Base-by-base conservation (phyloP, 2,329 filamentous ascomycete species). In the Diaporthe sp. region DNA sequence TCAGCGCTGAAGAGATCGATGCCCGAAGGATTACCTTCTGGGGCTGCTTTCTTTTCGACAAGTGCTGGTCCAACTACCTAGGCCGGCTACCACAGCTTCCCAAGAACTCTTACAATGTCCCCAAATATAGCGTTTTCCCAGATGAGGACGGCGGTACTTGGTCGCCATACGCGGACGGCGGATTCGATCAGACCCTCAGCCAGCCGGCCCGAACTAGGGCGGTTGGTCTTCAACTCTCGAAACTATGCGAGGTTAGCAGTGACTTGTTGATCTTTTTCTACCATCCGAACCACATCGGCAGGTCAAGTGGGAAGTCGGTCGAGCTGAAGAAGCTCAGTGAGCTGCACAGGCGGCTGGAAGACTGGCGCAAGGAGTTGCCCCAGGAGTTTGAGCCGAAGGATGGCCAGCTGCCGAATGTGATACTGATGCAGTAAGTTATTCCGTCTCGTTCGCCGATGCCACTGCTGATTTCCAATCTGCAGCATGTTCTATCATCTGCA, bases 401-500 rank as follows among this genome's bases (percentile, higher is more conserved):
- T 77, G 95, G 95, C 4, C 94, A 96, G 76, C 85, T 98, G 55
- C 95, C 97, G 1, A 95, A 95, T 78, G 94, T 97, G 27, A 88
- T 92, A 42, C 83, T 92, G 61, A 91, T 91, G 84, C 96, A 98
- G 96, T 98, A 90, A 90, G 95, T 90, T 9, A 72, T 58, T 17
- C 12, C 9, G 58, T 44, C 25, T 32, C 32, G 35, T 25, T 47
- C 27, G 17, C 27, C 15, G 5, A 17, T 58, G 30, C 6, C n/a
- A 35, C 17, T 32, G 13, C 68, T 73, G 51, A 72, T 56, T 15
- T 22, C 7, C n/a, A 30, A 25, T 7, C 10, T 4, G 12, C 79
- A 98, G 96, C 85, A 98, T 98, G 96, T 98, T 98, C 84, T 98
- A 96, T 83, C 96, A 98, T 80, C 89, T 98, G 0, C 92, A 98